Base-by-base conservation (phyloP, 495 filamentous ascomycete species). In the Podospora australis region DNA sequence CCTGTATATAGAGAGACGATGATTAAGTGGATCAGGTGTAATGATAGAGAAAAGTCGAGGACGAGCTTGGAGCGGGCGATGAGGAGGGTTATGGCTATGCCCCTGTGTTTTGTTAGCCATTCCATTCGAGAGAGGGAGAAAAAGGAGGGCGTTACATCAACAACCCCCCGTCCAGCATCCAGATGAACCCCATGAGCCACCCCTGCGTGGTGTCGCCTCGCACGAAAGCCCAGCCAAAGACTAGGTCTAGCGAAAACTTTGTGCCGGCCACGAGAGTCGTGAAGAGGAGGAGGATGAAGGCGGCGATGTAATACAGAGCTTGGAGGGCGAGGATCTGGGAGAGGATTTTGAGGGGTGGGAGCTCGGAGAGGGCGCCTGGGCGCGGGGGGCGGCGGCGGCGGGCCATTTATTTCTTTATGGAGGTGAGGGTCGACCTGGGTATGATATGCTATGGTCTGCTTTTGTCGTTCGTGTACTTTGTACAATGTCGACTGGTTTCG, bases 261-360 rank as follows among this genome's bases (percentile, higher is more conserved):
- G 77, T 73, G 3, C 94, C 92, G 14, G 87, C 83, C 5, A 95
- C 87, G 13, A 95, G 74, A 4, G 83, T 81, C 13, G 88, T 90
- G 79, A 99, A 99, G 35, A 95, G 68, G 50, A 95, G 87, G 46
- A 97, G 74, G 6, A 83, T 66, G 16, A 84, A 74, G 3, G 85
- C 86, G 56, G 73, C 73, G 51, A 69, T 69, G 78, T 97, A 97
- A 75, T 88, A 96, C 54, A 84, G 78, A 23, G 72, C 61, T 62
- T 99, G 92, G n/a, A 99, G 78, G 19, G 86, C 64, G 56, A 86
- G 53, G 65, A 99, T 96, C 70, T 96, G 92, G 51, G 78, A 78
- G 46, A 90, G 71, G 71, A 96, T 89, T 61, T 83, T 87, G 57
- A 88, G 74, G 32, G 90, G 90, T 14, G 87, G 82, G 44, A 90